phyloP scores from a whole-genome alignment of 805 yeast genomes.

The Isabelozyma rhagii region DNA sequence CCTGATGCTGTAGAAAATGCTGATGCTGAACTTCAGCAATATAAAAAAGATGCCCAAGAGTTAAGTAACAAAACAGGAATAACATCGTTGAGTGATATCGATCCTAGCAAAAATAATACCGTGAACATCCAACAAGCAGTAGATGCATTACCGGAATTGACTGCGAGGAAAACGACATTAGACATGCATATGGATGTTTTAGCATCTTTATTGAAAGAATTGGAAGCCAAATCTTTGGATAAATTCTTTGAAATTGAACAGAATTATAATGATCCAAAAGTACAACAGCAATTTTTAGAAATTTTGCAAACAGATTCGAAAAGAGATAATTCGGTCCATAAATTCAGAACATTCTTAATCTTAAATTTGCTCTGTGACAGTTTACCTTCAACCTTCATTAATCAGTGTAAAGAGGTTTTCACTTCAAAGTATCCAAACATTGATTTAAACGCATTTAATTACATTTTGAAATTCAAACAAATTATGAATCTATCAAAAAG shows the following conservation, averaged over 20 bases:
- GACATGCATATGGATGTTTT: conserved; percentile 97
- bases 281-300: conserved; percentile 56
- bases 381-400: conserved; percentile 25
- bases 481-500: conserved; percentile 18
- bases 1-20: conserved; percentile 99
- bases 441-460: conserved; percentile 63
- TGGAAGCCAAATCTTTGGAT: conserved; percentile 85
- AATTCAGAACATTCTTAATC: conserved; percentile 85
- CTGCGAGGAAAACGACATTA: conserved; percentile 80
- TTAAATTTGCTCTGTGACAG: conserved; percentile 52
- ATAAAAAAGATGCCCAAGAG: conserved; percentile 85
- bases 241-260: conserved; percentile 94
- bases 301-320: conserved; percentile 50
- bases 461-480: conserved; percentile 81
- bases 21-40: conserved; percentile 73
- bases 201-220: conserved; percentile 74
- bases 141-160: conserved; percentile 86
- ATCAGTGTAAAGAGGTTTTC: conserved; percentile 64
- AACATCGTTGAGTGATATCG: conserved; percentile 70
- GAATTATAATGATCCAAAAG: conserved; percentile 60
- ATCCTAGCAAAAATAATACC: conserved; percentile 58
- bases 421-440: conserved; percentile 44
- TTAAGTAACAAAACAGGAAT: conserved; percentile 75
- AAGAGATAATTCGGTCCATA: conserved; percentile 68
- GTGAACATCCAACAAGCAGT: conserved; percentile 79